Base-by-base conservation (phyloP, 441 rosid species). In the Brassica balearica region DNA sequence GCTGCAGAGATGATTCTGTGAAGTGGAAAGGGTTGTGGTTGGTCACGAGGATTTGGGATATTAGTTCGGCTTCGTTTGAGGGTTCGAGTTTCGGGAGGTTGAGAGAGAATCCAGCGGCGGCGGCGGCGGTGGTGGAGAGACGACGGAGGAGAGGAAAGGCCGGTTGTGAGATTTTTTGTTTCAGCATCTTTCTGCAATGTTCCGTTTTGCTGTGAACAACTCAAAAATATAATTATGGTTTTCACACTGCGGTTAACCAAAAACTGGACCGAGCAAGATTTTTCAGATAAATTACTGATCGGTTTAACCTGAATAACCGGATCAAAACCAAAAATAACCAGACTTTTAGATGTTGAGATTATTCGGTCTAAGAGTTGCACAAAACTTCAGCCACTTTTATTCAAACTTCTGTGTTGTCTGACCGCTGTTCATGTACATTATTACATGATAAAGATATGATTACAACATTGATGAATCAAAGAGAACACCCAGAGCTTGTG, bases 21-120 rank as follows among this genome's bases (percentile, higher is more conserved):
- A 84, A 83, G 77, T 93, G 99, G 82, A 88, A 93, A 3, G 99
- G 99, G 71, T 95, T 95, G 89, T 93, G 94, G 55, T 93, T 93
- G 29, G 86, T 78, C 70, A 90, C 84, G 5, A 95, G 87, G 72
- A 95, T 68, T 60, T 91, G 90, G 9, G 95, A 85, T 19, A 93
- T 81, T 22, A 82, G 68, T 3, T 95, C 95, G 3, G 99, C 99
- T 62, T 93, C 97, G 1, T 80, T 71, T 22, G 94, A 90, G 0
- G 92, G 88, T 69, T 90, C 82, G 17, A 91, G 83, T 3, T 79
- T 61, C 5, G 97, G 97, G 27, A 90, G 90, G 19, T 36, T 5
- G 3, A 82, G 74, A 1, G 71, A 69, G 69, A 4, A 74, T 23
- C 71, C 60, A 56, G 66, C 43, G 56, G 75, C 36, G 15, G 81